These are phyloP conservation scores for Zymoseptoria passerinii DNA, from an alignment of 2,329 filamentous ascomycete genomes.

Conservation along the genomic window DNA sequence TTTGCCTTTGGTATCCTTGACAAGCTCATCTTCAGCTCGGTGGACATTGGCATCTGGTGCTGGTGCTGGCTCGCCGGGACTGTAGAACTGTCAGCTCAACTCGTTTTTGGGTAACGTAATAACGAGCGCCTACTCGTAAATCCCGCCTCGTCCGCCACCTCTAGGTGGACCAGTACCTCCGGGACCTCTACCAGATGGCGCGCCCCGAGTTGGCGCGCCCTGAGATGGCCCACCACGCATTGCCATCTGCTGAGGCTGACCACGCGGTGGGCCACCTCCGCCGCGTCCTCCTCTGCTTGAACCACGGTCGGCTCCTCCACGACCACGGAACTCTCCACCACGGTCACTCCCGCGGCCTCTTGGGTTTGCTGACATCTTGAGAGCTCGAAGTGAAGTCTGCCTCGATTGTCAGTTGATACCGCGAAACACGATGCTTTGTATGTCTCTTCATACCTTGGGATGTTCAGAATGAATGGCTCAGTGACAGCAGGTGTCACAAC, in stretches of 20 bases:
- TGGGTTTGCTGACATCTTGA: conserved; percentile 16
- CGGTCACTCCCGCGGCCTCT: conserved; percentile 11
- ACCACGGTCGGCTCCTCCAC: conserved; percentile 15
- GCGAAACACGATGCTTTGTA: not conserved
- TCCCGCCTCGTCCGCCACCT: conserved; percentile 13
- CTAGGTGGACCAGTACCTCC: not conserved
- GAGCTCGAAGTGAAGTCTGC: not conserved
- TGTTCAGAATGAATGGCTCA: conserved; percentile 1
- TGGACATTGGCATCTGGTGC: conserved; percentile 20
- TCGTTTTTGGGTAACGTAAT: not conserved
- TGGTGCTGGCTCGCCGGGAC: conserved; percentile 10
- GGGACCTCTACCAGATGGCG: conserved; percentile 8
- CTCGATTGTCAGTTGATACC: not conserved
- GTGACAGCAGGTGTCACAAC: not conserved
- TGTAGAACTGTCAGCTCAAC: conserved; percentile 20
- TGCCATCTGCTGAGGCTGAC: conserved; percentile 5
- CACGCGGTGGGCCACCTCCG: conserved; percentile 19
- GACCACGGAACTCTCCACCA: conserved; percentile 15
- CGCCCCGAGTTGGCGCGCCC: too few relatives aligned
- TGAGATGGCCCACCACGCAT: conserved; percentile 18
- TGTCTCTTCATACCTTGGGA: not conserved
- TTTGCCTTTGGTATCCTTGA: conserved; percentile 18
- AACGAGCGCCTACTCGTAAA: conserved; percentile 18
- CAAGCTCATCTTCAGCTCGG: conserved; percentile 18
- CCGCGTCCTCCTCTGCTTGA: conserved; percentile 17